phyloP scores from a whole-genome alignment of 2,329 filamentous ascomycete species.

The Colletotrichum gigasporum region DNA sequence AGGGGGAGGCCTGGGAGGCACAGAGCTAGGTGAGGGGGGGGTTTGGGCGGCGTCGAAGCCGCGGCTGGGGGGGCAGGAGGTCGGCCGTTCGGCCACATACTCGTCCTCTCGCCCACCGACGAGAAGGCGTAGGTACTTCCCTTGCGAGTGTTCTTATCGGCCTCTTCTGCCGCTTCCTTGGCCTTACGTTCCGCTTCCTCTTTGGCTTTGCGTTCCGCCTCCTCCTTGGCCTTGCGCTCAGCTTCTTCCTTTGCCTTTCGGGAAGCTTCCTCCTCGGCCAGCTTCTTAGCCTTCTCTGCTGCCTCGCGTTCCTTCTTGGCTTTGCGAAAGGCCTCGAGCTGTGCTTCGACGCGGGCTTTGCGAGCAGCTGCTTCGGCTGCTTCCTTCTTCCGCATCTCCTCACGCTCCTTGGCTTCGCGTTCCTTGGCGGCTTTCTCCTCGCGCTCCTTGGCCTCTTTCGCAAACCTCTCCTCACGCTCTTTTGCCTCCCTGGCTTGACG shows the following conservation, averaged over 20 bases:
- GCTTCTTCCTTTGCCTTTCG: constrained; percentile 39
- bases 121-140: constrained; percentile 69
- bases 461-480: constrained; percentile 35
- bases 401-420: constrained; percentile 46
- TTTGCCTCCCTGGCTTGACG: constrained; percentile 43
- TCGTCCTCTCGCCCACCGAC: constrained; percentile 74
- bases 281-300: constrained; percentile 53
- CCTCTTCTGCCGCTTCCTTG: constrained; percentile 41
- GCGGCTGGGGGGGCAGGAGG: constrained; percentile 51
- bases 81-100: constrained; percentile 73
- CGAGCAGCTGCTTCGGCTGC: constrained; percentile 39
- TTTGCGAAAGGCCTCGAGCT: constrained; percentile 33
- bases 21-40: constrained; percentile 43
- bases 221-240: constrained; percentile 38
- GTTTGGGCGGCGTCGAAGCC: constrained; percentile 47
- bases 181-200: constrained; percentile 44
- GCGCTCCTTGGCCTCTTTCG: constrained; percentile 43
- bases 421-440: constrained; percentile 48
- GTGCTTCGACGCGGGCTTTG: constrained; percentile 39
- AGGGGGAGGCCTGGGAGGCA: constrained; percentile 46
- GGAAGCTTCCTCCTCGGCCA: constrained; percentile 37
- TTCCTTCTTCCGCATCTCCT: constrained; percentile 41
- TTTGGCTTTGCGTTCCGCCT: constrained; percentile 38
- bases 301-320: constrained; percentile 52
- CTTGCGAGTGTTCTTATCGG: constrained; percentile 47